Evolutionary conservation across 495 filamentous ascomycete species (phyloP).

Genomic region (Annulohypoxylon stygium): DNA sequence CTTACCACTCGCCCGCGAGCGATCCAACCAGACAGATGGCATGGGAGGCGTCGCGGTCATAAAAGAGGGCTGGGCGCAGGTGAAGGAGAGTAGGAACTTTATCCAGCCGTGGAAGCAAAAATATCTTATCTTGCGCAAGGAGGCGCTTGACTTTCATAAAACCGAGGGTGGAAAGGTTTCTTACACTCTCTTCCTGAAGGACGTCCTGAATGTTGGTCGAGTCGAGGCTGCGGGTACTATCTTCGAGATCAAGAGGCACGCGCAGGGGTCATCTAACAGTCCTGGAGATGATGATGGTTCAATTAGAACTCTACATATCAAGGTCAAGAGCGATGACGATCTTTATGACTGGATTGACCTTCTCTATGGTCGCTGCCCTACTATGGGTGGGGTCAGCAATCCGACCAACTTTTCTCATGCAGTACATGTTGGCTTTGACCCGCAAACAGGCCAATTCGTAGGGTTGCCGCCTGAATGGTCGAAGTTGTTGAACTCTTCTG

Average conservation of each 20-base stretch:
- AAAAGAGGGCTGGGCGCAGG: conserved; percentile 85
- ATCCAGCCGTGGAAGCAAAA: conserved; percentile 86
- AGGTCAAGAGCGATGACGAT: conserved; percentile 93
- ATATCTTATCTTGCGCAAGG: conserved; percentile 88
- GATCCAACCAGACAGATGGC: conserved; percentile 72
- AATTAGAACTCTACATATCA: conserved; percentile 84
- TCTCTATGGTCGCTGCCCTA: conserved; percentile 94
- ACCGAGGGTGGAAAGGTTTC: conserved; percentile 84
- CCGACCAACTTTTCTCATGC: conserved; percentile 97
- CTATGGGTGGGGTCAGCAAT: conserved; percentile 98
- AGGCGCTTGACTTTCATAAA: conserved; percentile 92
- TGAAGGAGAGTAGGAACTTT: conserved; percentile 93
- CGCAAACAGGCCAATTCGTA: conserved; percentile 90
- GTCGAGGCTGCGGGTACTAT: conserved; percentile 89
- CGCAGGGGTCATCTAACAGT: conserved; percentile 71
- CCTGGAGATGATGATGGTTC: conserved; percentile 78
- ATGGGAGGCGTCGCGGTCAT: conserved; percentile 76
- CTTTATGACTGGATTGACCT: conserved; percentile 98
- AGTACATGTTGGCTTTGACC: conserved; percentile 97
- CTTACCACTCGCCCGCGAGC: conserved; percentile 71
- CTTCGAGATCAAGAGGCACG: conserved; percentile 88
- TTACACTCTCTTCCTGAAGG: conserved; percentile 81
- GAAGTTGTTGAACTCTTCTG: conserved; percentile 91
- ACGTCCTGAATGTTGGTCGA: conserved; percentile 85
- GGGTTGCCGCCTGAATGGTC: conserved; percentile 97